phyloP scores from a whole-genome alignment of 2,329 filamentous ascomycete genomes.

The Aureobasidium sp. region DNA sequence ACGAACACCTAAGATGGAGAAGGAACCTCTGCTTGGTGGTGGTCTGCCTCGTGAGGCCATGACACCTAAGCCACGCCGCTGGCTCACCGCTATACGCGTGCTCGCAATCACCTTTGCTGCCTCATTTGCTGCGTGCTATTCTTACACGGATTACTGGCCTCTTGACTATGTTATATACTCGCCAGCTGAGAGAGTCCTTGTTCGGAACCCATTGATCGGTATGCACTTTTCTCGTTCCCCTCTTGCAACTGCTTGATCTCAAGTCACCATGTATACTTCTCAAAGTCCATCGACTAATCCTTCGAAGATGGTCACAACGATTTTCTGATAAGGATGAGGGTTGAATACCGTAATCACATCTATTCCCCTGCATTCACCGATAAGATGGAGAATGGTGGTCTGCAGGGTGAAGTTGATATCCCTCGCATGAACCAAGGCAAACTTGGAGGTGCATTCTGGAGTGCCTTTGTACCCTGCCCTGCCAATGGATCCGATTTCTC shows the following conservation, averaged over 20 bases:
- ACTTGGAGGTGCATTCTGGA: conserved; percentile 89
- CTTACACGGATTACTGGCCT: background rate
- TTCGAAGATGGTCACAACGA: conserved; percentile 79
- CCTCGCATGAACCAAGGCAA: conserved; percentile 63
- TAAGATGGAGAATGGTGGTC: conserved; percentile 62
- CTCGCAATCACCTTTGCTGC: background rate
- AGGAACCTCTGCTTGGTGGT: conserved; percentile 5
- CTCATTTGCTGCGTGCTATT: background rate
- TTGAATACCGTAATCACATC: conserved; percentile 66
- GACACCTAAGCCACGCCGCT: background rate
- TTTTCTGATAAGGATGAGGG: conserved; percentile 66
- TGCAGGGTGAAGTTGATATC: conserved; percentile 69
- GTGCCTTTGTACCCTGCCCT: conserved; percentile 74
- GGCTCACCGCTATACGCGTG: background rate
- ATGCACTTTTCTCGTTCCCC: background rate
- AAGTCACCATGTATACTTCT: background rate
- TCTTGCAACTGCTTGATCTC: background rate
- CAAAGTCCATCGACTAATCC: background rate
- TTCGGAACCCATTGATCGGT: conserved; percentile 36
- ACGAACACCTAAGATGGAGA: background rate
- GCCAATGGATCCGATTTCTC: conserved; percentile 65
- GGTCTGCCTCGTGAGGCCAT: background rate
- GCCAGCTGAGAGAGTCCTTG: conserved; percentile 28
- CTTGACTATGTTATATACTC: conserved; percentile 5
- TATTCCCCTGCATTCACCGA: conserved; percentile 66